Percentiles rank a stretch among this genome's conserved stretches.
phyloP scores from a whole-genome alignment of 1,284 basidiomycete species.

The Tilletia setariae region DNA sequence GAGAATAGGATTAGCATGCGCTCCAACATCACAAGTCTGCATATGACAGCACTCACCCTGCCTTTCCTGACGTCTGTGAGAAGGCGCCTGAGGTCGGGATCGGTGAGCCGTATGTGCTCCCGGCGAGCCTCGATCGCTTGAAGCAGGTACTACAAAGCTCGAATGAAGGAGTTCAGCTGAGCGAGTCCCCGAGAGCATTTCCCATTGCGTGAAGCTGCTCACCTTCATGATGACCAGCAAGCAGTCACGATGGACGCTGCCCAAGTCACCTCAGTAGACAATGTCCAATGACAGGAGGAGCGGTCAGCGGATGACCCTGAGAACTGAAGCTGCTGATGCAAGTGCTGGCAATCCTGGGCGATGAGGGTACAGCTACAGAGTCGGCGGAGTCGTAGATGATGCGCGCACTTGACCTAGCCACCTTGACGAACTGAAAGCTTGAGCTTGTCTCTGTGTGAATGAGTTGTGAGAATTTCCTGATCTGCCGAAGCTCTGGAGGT shows the following conservation, averaged over 20 bases:
- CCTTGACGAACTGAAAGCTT: no score
- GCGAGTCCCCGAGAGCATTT: slow-evolving; percentile 1
- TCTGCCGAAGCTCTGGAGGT: neutral
- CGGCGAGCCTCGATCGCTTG: slow-evolving; percentile 51
- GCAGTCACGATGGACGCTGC: neutral
- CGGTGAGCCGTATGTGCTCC: slow-evolving; percentile 38
- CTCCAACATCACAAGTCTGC: neutral
- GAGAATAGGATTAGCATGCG: neutral
- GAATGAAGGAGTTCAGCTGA: neutral
- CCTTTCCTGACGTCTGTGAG: slow-evolving; percentile 46
- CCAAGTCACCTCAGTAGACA: neutral
- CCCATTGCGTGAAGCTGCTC: neutral
- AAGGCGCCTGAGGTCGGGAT: slow-evolving; percentile 43
- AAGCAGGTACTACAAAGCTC: slow-evolving; percentile 43
- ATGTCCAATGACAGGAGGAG: neutral
- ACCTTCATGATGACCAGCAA: slow-evolving; percentile 6
- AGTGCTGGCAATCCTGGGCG: no score
- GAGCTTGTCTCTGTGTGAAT: no score
- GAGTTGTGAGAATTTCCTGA: neutral
- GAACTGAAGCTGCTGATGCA: no score
- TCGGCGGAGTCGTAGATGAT: neutral
- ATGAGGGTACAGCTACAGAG: no score
- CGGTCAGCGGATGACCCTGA: no score
- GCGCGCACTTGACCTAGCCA: neutral
- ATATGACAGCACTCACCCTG: slow-evolving; percentile 26